Percentiles rank a stretch among this genome's conserved stretches.
phyloP scores from a whole-genome alignment of 148 eudicot species.

The Rhododendron molle region DNA sequence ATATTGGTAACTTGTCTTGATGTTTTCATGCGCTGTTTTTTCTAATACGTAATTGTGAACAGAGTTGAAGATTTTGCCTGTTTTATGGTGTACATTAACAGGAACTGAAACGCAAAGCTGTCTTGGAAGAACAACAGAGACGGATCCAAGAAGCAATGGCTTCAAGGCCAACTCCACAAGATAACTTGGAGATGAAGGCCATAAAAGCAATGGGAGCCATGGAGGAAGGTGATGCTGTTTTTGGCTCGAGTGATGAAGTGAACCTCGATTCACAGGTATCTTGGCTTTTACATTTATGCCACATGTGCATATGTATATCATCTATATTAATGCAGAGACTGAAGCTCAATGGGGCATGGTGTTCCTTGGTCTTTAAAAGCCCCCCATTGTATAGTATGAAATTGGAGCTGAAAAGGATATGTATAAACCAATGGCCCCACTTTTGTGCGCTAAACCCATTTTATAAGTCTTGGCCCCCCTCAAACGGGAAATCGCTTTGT shows the following conservation, averaged over 20 bases:
- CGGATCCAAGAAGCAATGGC: conserved; percentile 72
- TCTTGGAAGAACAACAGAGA: conserved; percentile 62
- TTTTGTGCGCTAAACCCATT: not conserved
- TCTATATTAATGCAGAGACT: not conserved
- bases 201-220: conserved; percentile 82
- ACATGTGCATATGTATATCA: not conserved
- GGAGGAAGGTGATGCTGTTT: conserved; percentile 94
- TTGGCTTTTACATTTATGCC: not conserved
- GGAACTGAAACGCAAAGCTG: conserved; percentile 77
- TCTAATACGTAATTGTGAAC: not conserved
- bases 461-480: not conserved
- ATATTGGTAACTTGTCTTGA: conserved; percentile 45
- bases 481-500: not conserved
- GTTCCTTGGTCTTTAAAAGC: not conserved
- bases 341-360: not conserved
- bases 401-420: not conserved
- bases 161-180: conserved; percentile 53
- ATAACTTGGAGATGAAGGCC: conserved; percentile 78
- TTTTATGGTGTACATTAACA: conserved; percentile 20
- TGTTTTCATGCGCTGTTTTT: not conserved
- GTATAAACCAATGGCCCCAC: not conserved
- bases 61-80: not conserved
- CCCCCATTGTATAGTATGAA: not conserved
- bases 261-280: conserved; percentile 80
- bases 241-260: conserved; percentile 78